Percentiles rank a stretch among this genome's conserved stretches.
Conservation (phyloP, 495 filamentous ascomycete genomes). For the Filosporella fistucella region DNA sequence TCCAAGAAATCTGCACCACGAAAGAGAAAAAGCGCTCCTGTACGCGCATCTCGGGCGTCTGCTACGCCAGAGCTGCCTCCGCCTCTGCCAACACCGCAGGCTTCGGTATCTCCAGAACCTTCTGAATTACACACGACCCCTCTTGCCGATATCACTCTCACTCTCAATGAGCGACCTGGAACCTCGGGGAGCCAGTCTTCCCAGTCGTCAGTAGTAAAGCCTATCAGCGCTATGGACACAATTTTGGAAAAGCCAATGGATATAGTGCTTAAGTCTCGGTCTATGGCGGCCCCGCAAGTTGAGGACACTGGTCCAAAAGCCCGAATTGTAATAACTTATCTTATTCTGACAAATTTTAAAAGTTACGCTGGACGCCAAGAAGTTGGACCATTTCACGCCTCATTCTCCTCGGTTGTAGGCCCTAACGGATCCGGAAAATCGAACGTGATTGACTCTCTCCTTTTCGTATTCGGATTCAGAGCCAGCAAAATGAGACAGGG, state of each 20-base stretch:
- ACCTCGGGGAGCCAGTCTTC: slow-evolving; percentile 32
- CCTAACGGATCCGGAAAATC: slow-evolving; percentile 98
- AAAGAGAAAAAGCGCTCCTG: slow-evolving; percentile 67
- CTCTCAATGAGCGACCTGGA: slow-evolving; percentile 52
- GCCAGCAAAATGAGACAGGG: slow-evolving; percentile 99
- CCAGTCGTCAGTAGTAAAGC: slow-evolving; percentile 44
- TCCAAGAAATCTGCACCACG: slow-evolving; percentile 56
- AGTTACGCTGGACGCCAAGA: slow-evolving; percentile 94
- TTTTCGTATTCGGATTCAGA: slow-evolving; percentile 97
- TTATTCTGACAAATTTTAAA: slow-evolving; percentile 94
- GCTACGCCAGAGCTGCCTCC: slow-evolving; percentile 47
- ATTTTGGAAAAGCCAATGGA: slow-evolving; percentile 88
- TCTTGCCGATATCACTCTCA: slow-evolving; percentile 72
- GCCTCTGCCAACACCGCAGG: slow-evolving; percentile 39
- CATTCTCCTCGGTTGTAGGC: slow-evolving; percentile 97
- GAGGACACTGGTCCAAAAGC: slow-evolving; percentile 73
- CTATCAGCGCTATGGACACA: slow-evolving; percentile 68
- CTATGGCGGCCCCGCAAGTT: slow-evolving; percentile 55
- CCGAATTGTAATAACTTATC: slow-evolving; percentile 84
- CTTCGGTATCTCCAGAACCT: slow-evolving; percentile 36
- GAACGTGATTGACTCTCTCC: slow-evolving; percentile 95
- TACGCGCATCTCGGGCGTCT: slow-evolving; percentile 36
- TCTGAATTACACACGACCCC: slow-evolving; percentile 52
- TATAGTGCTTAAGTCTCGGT: slow-evolving; percentile 84
- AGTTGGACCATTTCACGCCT: slow-evolving; percentile 94